Percentiles rank a stretch among this genome's conserved stretches.
Conservation (phyloP, 768 basidiomycete genomes). For the Kwoniella heveanensis region DNA sequence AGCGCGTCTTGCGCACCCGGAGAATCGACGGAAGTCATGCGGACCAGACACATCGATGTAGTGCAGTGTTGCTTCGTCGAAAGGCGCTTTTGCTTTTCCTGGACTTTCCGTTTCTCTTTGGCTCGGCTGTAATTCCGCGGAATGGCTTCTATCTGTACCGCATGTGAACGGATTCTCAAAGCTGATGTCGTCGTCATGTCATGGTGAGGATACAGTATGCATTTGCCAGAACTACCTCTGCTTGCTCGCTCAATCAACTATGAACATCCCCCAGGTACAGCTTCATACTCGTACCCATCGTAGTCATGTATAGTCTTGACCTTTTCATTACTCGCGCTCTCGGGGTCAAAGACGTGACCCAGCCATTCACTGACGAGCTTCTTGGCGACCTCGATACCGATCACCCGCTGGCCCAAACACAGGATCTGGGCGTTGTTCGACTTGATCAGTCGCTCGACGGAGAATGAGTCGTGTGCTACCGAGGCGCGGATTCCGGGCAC, state of each 20-base stretch:
- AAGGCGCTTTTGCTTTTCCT: too few relatives aligned
- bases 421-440: slow-evolving; percentile 54
- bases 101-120: too few relatives aligned
- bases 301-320: slow-evolving; percentile 51
- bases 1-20: too few relatives aligned
- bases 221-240: too few relatives aligned
- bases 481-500: slow-evolving; percentile 49
- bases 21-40: too few relatives aligned
- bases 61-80: too few relatives aligned
- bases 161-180: too few relatives aligned
- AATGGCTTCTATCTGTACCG: too few relatives aligned
- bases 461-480: slow-evolving; percentile 53
- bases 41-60: too few relatives aligned
- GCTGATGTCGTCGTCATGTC: too few relatives aligned
- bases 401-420: slow-evolving; percentile 53
- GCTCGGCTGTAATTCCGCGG: too few relatives aligned
- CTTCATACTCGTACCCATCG: slow-evolving; percentile 34
- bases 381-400: slow-evolving; percentile 49
- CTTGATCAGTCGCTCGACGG: slow-evolving; percentile 54
- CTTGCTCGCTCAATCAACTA: neutral
- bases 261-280: slow-evolving; percentile 18
- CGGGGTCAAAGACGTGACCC: slow-evolving; percentile 48
- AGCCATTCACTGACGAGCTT: slow-evolving; percentile 51
- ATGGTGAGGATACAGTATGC: too few relatives aligned
- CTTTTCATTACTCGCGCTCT: slow-evolving; percentile 47